Percentiles rank a stretch among this genome's conserved stretches.
phyloP scores from a whole-genome alignment of 106 monocot genomes.

The Vanilla planifolia region DNA sequence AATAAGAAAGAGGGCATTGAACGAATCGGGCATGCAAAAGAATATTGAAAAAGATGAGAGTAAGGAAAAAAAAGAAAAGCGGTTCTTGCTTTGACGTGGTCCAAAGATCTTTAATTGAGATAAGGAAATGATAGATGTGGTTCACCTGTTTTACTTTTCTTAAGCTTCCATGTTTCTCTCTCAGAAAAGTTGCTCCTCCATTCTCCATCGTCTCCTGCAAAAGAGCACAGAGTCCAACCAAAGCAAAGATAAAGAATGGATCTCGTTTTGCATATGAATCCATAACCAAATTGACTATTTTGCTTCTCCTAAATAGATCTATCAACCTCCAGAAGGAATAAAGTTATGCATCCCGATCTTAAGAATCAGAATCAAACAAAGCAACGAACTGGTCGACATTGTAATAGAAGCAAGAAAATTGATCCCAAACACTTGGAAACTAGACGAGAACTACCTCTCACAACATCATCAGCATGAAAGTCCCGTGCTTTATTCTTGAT shows the following conservation, averaged over 20 bases:
- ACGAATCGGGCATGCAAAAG: not conserved
- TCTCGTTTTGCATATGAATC: conserved; percentile 5
- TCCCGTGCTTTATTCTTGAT: conserved; percentile 90
- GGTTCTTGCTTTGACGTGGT: conserved; percentile 13
- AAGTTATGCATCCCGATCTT: not conserved
- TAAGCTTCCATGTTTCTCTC: conserved; percentile 59
- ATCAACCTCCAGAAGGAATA: not conserved
- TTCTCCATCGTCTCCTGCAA: conserved; percentile 32
- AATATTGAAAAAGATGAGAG: conserved; percentile 12
- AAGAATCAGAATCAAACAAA: not conserved
- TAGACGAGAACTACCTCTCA: conserved; percentile 42
- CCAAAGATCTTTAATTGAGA: conserved; percentile 19
- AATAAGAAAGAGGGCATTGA: conserved; percentile 4
- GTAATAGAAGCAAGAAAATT: not conserved
- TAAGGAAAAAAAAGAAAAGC: conserved; percentile 25
- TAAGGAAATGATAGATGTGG: not conserved
- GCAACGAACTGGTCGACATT: not conserved
- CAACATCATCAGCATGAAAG: conserved; percentile 73
- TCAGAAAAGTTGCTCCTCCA: conserved; percentile 72
- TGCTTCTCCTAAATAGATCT: not conserved
- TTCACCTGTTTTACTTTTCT: conserved; percentile 86
- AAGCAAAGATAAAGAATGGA: not conserved
- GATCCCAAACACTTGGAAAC: conserved; percentile 11
- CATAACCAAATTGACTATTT: conserved; percentile 5
- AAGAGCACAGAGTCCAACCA: conserved; percentile 17